Evolutionary conservation across 202 grass and related monocot genomes (phyloP).

Genomic region (Eragrostis tef): DNA sequence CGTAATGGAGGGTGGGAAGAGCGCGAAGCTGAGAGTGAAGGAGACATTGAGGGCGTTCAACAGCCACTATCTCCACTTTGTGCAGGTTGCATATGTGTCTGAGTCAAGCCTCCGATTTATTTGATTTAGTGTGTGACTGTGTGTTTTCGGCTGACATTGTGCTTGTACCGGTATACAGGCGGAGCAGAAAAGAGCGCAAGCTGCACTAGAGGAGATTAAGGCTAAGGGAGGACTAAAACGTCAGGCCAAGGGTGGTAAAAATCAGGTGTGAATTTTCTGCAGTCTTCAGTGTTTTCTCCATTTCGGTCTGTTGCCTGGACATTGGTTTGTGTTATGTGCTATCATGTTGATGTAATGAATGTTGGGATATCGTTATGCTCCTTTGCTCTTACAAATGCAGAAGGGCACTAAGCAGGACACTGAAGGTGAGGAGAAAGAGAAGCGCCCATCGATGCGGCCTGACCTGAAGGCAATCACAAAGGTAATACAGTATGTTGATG

Average conservation of each 20-base stretch:
- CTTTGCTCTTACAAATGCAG: conserved; percentile 34
- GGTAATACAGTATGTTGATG: conserved; percentile 37
- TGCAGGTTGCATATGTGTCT: conserved; percentile 63
- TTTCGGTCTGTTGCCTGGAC: background rate
- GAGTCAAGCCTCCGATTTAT: no score
- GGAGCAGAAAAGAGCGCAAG: conserved; percentile 61
- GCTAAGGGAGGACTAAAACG: conserved; percentile 48
- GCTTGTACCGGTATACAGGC: conserved; percentile 38
- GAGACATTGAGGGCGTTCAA: conserved; percentile 79
- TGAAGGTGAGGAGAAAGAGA: conserved; percentile 50
- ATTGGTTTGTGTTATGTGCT: conserved; percentile 4
- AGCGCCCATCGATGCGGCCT: conserved; percentile 67
- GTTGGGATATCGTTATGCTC: background rate
- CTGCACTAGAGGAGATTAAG: conserved; percentile 45
- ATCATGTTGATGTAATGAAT: background rate
- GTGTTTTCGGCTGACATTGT: conserved; percentile 25
- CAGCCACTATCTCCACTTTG: conserved; percentile 75
- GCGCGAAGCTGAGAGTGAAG: conserved; percentile 66
- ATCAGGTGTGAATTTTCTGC: conserved; percentile 31
- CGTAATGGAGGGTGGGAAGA: conserved; percentile 48
- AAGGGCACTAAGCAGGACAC: conserved; percentile 39
- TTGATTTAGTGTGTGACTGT: background rate
- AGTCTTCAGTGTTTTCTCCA: background rate
- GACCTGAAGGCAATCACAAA: conserved; percentile 83
- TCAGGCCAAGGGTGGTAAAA: conserved; percentile 33